Conservation (phyloP, 108 stramenopile genomes). For the Pseudonitzschia multiseries region DNA sequence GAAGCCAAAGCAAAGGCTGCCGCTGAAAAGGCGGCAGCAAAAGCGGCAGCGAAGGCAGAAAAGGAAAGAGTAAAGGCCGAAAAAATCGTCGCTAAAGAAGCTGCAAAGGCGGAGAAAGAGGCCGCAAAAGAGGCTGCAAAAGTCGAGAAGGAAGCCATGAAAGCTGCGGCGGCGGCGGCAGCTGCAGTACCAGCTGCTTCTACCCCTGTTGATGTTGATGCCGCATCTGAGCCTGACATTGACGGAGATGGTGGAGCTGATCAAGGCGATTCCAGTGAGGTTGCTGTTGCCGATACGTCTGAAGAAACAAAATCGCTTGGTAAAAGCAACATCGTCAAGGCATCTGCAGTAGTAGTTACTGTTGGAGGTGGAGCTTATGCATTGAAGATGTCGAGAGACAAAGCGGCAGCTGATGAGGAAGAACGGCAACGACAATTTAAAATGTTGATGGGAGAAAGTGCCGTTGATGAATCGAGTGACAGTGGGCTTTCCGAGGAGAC, state of each 20-base stretch:
- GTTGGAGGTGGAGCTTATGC: slow-evolving; percentile 63
- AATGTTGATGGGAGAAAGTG: slow-evolving; percentile 56
- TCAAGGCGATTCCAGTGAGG: slow-evolving; percentile 1
- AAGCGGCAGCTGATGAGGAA: slow-evolving; percentile 48
- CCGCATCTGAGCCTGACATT: background rate
- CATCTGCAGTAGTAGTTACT: slow-evolving; percentile 48
- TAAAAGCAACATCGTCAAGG: slow-evolving; percentile 39
- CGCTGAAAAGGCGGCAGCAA: slow-evolving; percentile 41
- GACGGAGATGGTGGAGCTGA: slow-evolving; percentile 5
- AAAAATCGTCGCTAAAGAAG: slow-evolving; percentile 31
- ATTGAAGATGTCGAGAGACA: slow-evolving; percentile 53
- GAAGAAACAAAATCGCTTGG: slow-evolving; percentile 17
- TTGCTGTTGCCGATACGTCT: background rate
- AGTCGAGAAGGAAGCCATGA: slow-evolving; percentile 34
- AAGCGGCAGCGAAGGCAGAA: slow-evolving; percentile 29
- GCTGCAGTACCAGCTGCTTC: slow-evolving; percentile 12
- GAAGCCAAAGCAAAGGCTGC: slow-evolving; percentile 42
- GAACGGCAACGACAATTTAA: slow-evolving; percentile 74
- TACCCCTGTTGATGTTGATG: background rate
- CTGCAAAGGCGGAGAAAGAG: slow-evolving; percentile 34
- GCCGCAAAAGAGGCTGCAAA: slow-evolving; percentile 41
- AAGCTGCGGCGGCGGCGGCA: slow-evolving; percentile 28
- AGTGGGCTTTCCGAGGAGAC: background rate
- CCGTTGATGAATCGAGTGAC: background rate
- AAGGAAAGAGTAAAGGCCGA: slow-evolving; percentile 38